Percentiles rank a stretch among this genome's conserved stretches.
phyloP scores from a whole-genome alignment of 2,329 filamentous ascomycete species.

The Talaromyces sp. region DNA sequence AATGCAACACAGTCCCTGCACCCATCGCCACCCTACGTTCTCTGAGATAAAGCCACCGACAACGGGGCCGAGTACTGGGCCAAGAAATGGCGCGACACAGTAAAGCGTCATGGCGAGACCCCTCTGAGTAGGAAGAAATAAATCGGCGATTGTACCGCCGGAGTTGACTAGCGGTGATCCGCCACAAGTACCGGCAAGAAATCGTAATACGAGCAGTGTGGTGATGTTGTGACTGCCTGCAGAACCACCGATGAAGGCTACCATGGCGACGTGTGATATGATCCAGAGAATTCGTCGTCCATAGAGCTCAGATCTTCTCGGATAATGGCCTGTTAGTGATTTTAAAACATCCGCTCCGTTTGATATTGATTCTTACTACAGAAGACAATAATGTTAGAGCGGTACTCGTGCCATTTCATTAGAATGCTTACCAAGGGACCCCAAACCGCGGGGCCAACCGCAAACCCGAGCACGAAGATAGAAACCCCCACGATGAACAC shows the following conservation, averaged over 20 bases:
- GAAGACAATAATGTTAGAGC: too few relatives aligned
- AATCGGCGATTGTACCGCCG: slow-evolving; percentile 47
- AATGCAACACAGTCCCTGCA: slow-evolving; percentile 41
- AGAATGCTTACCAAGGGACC: slow-evolving; percentile 21
- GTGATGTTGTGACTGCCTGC: slow-evolving; percentile 55
- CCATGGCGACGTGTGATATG: slow-evolving; percentile 53
- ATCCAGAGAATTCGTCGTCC: slow-evolving; percentile 53
- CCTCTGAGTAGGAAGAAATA: slow-evolving; percentile 41
- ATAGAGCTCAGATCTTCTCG: slow-evolving; percentile 14
- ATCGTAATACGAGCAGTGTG: slow-evolving; percentile 58
- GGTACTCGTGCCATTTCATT: too few relatives aligned
- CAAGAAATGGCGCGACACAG: slow-evolving; percentile 44
- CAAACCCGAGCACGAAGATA: slow-evolving; percentile 34
- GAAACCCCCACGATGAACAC: slow-evolving; percentile 33
- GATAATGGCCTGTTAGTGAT: neutral
- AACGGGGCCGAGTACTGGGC: slow-evolving; percentile 50
- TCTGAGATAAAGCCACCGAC: slow-evolving; percentile 50
- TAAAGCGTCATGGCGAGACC: slow-evolving; percentile 44
- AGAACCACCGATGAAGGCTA: slow-evolving; percentile 56
- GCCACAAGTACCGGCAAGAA: slow-evolving; percentile 48
- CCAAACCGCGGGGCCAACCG: slow-evolving; percentile 34
- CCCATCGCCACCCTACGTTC: slow-evolving; percentile 46
- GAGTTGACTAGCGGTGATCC: slow-evolving; percentile 45
- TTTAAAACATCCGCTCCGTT: too few relatives aligned
- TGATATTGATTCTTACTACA: too few relatives aligned